A percentile compares a stretch with the other conserved stretches of the same genome.
These are phyloP conservation scores for Ajuga reptans DNA, from an alignment of 305 asterid species.

Conservation along the genomic window DNA sequence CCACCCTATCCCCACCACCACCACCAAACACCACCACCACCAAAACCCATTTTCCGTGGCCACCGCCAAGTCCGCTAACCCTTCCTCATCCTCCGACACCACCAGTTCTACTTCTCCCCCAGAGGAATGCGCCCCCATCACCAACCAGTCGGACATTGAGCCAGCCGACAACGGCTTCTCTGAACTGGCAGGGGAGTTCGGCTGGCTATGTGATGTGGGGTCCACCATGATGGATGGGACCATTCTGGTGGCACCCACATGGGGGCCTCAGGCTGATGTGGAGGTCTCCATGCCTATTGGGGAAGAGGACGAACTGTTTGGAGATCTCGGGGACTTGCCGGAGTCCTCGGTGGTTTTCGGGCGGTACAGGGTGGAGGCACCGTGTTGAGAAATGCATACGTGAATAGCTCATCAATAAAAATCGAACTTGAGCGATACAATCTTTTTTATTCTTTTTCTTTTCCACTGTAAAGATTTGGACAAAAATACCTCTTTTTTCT, in stretches of 20 bases:
- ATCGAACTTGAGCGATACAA: background rate
- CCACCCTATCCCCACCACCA: constrained; percentile 48
- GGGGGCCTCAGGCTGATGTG: constrained; percentile 46
- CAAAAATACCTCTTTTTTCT: background rate
- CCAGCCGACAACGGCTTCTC: constrained; percentile 35
- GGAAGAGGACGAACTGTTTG: constrained; percentile 72
- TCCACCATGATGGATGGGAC: constrained; percentile 44
- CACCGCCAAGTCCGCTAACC: constrained; percentile 14
- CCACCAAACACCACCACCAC: constrained; percentile 31
- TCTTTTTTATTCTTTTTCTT: background rate
- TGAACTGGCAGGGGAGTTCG: constrained; percentile 53
- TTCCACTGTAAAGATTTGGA: constrained; percentile 22
- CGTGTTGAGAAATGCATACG: constrained; percentile 39
- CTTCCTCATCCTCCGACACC: constrained; percentile 26
- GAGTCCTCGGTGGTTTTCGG: constrained; percentile 63
- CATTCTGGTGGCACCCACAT: constrained; percentile 43
- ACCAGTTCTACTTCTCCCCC: constrained; percentile 17
- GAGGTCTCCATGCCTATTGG: constrained; percentile 44
- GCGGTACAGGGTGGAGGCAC: constrained; percentile 28
- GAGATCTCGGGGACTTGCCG: constrained; percentile 79
- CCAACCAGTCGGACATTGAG: constrained; percentile 37
- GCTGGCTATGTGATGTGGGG: constrained; percentile 58
- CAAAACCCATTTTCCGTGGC: constrained; percentile 8
- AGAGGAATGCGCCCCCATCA: constrained; percentile 30
- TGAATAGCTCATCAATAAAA: constrained; percentile 24